Percentiles rank a stretch among this genome's conserved stretches.
These are phyloP conservation scores for Stenogyne calaminthoides DNA, from an alignment of 305 asterid genomes.

Conservation along the genomic window DNA sequence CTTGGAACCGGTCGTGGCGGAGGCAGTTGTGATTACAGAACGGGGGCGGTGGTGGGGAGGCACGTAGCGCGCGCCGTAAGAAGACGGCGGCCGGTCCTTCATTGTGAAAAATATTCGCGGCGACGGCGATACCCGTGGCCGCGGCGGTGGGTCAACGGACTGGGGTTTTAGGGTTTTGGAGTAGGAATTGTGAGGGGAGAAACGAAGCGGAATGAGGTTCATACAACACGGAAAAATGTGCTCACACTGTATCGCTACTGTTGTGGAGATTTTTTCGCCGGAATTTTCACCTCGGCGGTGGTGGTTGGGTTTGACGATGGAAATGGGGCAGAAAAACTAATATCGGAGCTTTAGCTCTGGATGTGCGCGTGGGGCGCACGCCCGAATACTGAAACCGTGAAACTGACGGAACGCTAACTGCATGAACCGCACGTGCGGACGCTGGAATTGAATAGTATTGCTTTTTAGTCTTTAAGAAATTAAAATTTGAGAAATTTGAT, in stretches of 20 bases:
- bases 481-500: no score
- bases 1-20: constrained; percentile 36
- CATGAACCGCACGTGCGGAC: neutral
- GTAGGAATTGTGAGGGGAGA: constrained; percentile 30
- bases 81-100: constrained; percentile 59
- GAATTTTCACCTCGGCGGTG: constrained; percentile 25
- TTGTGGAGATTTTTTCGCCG: constrained; percentile 15
- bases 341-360: constrained; percentile 17
- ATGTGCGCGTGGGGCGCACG: constrained; percentile 27
- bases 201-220: constrained; percentile 46
- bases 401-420: neutral
- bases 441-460: neutral
- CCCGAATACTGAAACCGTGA: neutral
- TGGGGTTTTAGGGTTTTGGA: constrained; percentile 57
- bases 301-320: constrained; percentile 20
- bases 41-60: constrained; percentile 71
- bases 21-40: constrained; percentile 34
- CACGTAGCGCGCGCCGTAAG: constrained; percentile 50
- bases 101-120: constrained; percentile 36
- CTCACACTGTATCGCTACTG: constrained; percentile 16
- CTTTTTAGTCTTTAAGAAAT: no score
- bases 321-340: constrained; percentile 8
- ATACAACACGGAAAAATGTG: constrained; percentile 34
- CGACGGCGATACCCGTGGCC: constrained; percentile 14
- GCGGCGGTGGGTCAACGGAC: constrained; percentile 30